Evolutionary conservation across 495 filamentous ascomycete genomes (phyloP), one percentile per base, ranked within the genome.

Genomic region (Talaromyces ruber): DNA sequence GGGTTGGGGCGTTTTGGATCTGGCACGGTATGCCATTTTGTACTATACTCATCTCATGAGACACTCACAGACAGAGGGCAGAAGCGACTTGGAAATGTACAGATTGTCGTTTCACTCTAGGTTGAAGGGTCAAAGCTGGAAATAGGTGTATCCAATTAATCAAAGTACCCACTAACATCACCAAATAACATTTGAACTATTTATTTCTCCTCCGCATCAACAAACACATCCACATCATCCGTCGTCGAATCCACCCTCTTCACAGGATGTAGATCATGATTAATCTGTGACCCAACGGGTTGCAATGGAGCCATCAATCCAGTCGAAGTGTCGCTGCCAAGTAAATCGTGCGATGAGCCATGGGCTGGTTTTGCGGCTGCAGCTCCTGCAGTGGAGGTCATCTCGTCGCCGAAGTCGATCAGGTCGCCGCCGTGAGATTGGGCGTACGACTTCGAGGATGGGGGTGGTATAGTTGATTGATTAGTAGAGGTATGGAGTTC

Each of bases 201-300:
- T 22, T 67, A 56, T 24, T 67, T 67, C 58, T 76, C 71, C 64
- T 82, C 71, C 1, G 84, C 85, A 70, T 87, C 85, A 37, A 86
- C 78, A 67, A 87, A 88, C 57, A 83, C 73, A 61, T 88, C 81
- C 55, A 81, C 64, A 30, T 76, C 74, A 1, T 69, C 64, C 6
- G 79, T 82, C 64, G 74, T 68, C 0, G 81, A 81, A 63, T 86
- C 82, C 51, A 70, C 72, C 29, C 81, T 74, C 62, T 73, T 71
- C 28, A 82, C 65, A n/a, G 67, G 43, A 45, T 60, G 56, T 9
- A 22, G 26, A 39, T 37, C 34, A 21, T 60, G 62, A 54, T 8
- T 54, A 54, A 30, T 22, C 18, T 22, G 32, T 18, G n/a, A 21
- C 16, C 18, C 14, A 4, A n/a, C n/a, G n/a, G 56, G 62, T 25